Base-by-base conservation (phyloP, 176 grass and related monocot genomes). In the Avena eriantha region DNA sequence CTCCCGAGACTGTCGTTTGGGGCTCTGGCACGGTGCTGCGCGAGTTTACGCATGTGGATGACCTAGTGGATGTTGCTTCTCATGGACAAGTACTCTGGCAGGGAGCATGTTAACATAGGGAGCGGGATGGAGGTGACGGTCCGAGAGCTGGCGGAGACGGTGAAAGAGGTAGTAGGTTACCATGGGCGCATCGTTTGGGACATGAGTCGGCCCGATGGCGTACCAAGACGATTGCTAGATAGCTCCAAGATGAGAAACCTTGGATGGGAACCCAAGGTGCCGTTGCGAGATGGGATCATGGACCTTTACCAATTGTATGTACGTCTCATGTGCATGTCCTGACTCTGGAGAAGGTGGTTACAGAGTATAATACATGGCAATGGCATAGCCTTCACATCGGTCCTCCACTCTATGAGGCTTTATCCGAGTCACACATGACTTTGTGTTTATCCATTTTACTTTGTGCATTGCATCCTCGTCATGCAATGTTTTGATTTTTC, bases 31-130 rank as follows among this genome's bases (percentile, higher is more conserved):
- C 23, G 3, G 82, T 82, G 43, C 86, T 92, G 21, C 76, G 92
- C 15, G 95, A 97, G 89, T 91, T 93, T 73, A 83, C 89, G 36
- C 95, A 97, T 68, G 92, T 84, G 6, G 92, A 94, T 6, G 92
- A 97, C 83, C 21, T 85, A 1, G 85, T 86, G 0, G 82, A 90
- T 10, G 16, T 57, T 93, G 72, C 68, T 93, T 61, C 34, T 93
- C 7, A 90, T 93, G 91, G 88, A 93, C 0, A 31, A 0, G 64
- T 90, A 93, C 85, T 90, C 88, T 2, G 78, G 77, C 1, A 0
- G 2, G 21, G 88, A 93, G 81, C 87, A 85, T 34, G 69, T 89
- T 13, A 89, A 85, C 59, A 77, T 89, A 5, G 88, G 77, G 23
- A 89, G 68, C 18, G 82, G 87, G 10, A 15, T 0, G 0, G 87